phyloP scores from a whole-genome alignment of 768 basidiomycete species.

The Boletus vermiculosoides region DNA sequence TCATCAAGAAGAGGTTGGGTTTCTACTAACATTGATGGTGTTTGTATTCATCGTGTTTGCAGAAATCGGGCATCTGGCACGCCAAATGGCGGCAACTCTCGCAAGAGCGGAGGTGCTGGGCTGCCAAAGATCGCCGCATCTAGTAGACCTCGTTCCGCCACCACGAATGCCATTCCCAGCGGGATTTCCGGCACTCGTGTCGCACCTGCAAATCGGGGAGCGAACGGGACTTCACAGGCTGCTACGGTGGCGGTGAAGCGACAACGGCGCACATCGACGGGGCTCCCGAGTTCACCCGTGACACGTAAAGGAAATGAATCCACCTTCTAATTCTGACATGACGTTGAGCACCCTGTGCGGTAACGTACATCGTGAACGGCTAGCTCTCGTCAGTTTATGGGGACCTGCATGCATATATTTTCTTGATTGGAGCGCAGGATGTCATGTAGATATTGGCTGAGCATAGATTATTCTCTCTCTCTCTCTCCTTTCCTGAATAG shows the following conservation, averaged over 20 bases:
- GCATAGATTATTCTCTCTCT: constrained; percentile 35
- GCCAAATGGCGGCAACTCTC: constrained; percentile 55
- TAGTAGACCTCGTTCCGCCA: constrained; percentile 67
- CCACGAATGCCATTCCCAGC: constrained; percentile 56
- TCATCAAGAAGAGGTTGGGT: constrained; percentile 89
- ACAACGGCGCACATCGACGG: constrained; percentile 74
- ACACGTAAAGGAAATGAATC: constrained; percentile 31
- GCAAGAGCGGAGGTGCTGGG: constrained; percentile 53
- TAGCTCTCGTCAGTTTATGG: constrained; percentile 12
- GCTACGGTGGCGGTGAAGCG: constrained; percentile 60
- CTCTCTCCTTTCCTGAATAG: constrained; percentile 4
- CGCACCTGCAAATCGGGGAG: constrained; percentile 32
- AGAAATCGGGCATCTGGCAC: constrained; percentile 84
- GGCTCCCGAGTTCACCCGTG: constrained; percentile 41
- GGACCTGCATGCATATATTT: constrained; percentile 30
- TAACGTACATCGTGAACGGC: constrained; percentile 13
- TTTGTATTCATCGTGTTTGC: neutral
- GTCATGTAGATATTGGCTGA: constrained; percentile 31
- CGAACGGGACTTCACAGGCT: constrained; percentile 18
- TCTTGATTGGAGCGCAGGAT: constrained; percentile 35
- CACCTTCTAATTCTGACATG: constrained; percentile 12
- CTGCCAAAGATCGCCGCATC: constrained; percentile 77
- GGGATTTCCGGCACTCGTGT: constrained; percentile 43
- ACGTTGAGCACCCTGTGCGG: neutral
- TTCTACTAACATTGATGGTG: neutral